Evolutionary conservation across 2,329 filamentous ascomycete genomes (phyloP).

Genomic region (Thelonectria blattea): DNA sequence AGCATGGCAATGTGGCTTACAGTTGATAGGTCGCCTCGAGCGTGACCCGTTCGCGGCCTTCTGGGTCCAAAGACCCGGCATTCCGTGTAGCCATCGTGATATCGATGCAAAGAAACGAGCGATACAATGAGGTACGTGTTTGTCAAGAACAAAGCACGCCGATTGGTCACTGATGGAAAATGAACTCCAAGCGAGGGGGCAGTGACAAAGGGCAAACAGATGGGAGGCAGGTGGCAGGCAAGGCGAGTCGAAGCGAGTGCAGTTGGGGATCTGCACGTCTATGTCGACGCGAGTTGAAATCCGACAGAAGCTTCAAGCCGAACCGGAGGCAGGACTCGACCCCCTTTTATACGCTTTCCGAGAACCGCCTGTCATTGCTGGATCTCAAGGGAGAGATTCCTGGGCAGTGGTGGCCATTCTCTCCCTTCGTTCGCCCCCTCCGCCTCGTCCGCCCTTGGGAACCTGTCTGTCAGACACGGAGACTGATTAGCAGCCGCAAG

Average conservation of each 20-base stretch:
- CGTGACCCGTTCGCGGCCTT: background rate
- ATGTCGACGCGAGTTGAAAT: background rate
- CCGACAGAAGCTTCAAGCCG: background rate
- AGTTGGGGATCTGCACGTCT: background rate
- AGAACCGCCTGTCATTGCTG: background rate
- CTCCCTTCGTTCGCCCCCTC: background rate
- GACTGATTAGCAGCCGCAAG: background rate
- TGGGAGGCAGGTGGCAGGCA: background rate
- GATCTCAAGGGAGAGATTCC: background rate
- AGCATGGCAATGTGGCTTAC: background rate
- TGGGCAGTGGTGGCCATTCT: background rate
- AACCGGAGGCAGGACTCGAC: background rate
- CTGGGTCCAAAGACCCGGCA: background rate
- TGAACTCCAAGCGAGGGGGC: background rate
- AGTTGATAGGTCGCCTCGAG: background rate
- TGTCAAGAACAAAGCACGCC: no score
- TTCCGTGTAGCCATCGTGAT: background rate
- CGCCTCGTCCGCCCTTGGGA: background rate
- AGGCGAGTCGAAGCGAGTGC: background rate
- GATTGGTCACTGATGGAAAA: no score
- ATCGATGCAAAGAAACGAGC: background rate
- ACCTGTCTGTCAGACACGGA: background rate
- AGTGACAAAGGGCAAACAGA: background rate
- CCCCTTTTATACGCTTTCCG: background rate
- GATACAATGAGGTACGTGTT: background rate